phyloP scores from a whole-genome alignment of 345 rosid genomes.

The Schrenkiella parvula region DNA sequence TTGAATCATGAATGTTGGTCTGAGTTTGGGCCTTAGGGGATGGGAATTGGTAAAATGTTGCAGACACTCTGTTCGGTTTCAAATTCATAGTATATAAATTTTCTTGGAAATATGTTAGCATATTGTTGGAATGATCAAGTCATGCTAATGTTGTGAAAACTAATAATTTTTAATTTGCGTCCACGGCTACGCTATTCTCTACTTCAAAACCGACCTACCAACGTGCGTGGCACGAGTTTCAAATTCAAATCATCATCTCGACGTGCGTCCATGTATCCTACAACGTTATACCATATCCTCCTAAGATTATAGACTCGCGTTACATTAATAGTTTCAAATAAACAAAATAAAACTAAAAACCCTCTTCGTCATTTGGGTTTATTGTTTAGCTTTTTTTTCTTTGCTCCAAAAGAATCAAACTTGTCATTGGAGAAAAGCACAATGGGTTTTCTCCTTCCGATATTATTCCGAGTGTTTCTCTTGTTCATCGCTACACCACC shows the following conservation, averaged over 20 bases:
- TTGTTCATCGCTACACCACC: conserved; percentile 28
- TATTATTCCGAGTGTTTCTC: conserved; percentile 19
- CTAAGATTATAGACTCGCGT: conserved; percentile 7
- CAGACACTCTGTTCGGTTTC: background rate
- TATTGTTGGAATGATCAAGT: conserved; percentile 20
- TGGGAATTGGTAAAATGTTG: background rate
- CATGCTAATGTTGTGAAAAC: conserved; percentile 18
- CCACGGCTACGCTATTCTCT: conserved; percentile 22
- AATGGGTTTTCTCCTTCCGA: conserved; percentile 14
- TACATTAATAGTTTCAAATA: background rate
- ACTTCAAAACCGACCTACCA: conserved; percentile 13
- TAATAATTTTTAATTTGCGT: conserved; percentile 7
- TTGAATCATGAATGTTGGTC: background rate
- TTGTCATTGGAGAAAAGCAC: background rate
- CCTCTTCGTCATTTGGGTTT: background rate
- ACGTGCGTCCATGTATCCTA: conserved; percentile 30
- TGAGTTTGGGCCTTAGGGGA: background rate
- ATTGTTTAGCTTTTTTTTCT: background rate
- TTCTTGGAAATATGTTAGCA: background rate
- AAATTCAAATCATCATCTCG: conserved; percentile 12
- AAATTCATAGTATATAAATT: background rate
- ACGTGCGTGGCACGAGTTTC: conserved; percentile 29
- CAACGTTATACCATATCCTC: conserved; percentile 20
- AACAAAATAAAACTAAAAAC: background rate
- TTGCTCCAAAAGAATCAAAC: background rate